phyloP scores from a whole-genome alignment of 179 eudicot genomes.

The Nepenthes alata region DNA sequence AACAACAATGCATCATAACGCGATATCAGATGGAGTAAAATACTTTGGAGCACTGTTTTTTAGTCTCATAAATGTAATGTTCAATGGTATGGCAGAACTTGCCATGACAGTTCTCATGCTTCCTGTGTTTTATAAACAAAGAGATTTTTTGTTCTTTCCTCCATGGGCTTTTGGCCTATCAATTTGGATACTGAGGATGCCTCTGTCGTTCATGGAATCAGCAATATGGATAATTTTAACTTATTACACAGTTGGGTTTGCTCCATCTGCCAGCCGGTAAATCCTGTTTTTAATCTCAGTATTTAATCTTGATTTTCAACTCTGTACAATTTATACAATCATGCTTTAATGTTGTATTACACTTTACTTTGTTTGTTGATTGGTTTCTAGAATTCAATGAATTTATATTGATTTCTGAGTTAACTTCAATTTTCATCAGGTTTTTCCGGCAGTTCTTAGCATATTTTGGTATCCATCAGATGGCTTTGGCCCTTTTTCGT shows the following conservation, averaged over 20 bases:
- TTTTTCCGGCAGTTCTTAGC: conserved; percentile 73
- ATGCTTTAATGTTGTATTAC: too few relatives aligned
- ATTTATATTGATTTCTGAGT: too few relatives aligned
- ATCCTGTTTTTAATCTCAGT: neutral
- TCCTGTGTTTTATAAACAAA: conserved; percentile 67
- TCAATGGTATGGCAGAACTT: conserved; percentile 71
- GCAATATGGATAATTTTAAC: conserved; percentile 63
- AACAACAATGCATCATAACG: conserved; percentile 46
- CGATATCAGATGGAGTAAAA: conserved; percentile 43
- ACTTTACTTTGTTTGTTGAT: too few relatives aligned
- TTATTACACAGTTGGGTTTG: conserved; percentile 73
- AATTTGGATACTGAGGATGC: conserved; percentile 64
- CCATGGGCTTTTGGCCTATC: conserved; percentile 84
- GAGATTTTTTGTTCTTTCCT: conserved; percentile 59
- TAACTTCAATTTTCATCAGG: conserved; percentile 22
- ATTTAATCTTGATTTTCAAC: neutral
- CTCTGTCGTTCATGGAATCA: conserved; percentile 55
- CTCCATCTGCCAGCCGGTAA: conserved; percentile 60
- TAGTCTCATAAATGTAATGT: conserved; percentile 60
- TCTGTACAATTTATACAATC: too few relatives aligned
- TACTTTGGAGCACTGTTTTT: conserved; percentile 70
- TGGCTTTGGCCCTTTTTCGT: conserved; percentile 69
- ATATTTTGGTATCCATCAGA: conserved; percentile 60
- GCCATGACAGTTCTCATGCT: conserved; percentile 55
- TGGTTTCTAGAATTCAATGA: too few relatives aligned